These are phyloP conservation scores for Suhomyces maxii DNA, from an alignment of 1,139 yeast genomes.

Conservation along the genomic window DNA sequence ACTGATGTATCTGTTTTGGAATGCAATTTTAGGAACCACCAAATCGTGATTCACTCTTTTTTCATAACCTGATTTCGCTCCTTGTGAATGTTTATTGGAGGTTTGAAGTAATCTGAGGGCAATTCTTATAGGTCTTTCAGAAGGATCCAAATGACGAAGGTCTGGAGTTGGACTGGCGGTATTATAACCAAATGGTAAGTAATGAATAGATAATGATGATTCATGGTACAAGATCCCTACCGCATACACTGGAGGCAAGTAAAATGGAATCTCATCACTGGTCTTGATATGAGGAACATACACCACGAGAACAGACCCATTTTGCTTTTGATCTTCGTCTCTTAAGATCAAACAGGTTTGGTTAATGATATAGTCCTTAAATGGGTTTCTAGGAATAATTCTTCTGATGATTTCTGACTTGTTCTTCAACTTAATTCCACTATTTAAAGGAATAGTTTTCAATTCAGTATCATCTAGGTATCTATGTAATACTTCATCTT, in stretches of 20 bases:
- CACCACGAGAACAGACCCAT: constrained; percentile 53
- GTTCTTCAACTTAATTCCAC: constrained; percentile 33
- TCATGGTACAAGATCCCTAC: constrained; percentile 69
- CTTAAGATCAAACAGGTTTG: constrained; percentile 71
- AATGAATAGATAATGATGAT: constrained; percentile 70
- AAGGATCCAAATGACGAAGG: constrained; percentile 37
- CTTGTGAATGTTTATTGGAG: constrained; percentile 78
- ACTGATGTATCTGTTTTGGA: constrained; percentile 79
- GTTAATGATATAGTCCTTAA: constrained; percentile 76
- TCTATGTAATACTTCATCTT: constrained; percentile 41
- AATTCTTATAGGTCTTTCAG: constrained; percentile 72
- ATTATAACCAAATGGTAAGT: constrained; percentile 57
- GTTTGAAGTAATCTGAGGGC: constrained; percentile 80
- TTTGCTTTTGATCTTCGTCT: constrained; percentile 19
- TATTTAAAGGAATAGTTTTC: constrained; percentile 42
- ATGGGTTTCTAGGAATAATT: constrained; percentile 86
- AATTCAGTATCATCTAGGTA: constrained; percentile 59
- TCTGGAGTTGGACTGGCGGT: constrained; percentile 11
- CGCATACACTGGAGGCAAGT: constrained; percentile 78
- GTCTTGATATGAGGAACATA: constrained; percentile 72
- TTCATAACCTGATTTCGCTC: constrained; percentile 80
- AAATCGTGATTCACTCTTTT: constrained; percentile 87
- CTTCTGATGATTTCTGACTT: constrained; percentile 66
- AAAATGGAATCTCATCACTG: constrained; percentile 76
- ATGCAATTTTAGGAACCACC: constrained; percentile 77